These are phyloP conservation scores for Pythium aristosporum DNA, from an alignment of 352 stramenopile genomes.

Conservation along the genomic window DNA sequence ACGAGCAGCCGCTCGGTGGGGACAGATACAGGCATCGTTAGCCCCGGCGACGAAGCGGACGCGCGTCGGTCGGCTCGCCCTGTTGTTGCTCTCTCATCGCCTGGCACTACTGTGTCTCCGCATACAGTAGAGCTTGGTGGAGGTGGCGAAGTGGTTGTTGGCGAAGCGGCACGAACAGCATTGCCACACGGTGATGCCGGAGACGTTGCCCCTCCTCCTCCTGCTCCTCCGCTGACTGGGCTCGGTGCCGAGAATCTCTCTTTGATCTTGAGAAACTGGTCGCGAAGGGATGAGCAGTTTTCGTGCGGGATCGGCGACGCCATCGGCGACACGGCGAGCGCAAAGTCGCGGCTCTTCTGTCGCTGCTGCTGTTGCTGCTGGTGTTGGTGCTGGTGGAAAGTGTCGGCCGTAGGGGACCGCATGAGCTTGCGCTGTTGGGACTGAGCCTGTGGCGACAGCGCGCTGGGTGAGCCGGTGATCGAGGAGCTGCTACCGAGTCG, in stretches of 20 bases:
- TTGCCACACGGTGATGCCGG: constrained; percentile 6
- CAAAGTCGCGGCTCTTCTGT: constrained; percentile 56
- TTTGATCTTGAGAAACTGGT: constrained; percentile 82
- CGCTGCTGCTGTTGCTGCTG: constrained; percentile 26
- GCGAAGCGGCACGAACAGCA: background rate
- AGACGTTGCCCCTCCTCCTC: constrained; percentile 2
- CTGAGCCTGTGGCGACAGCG: constrained; percentile 6
- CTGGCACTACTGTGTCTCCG: background rate
- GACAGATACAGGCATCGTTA: constrained; percentile 14
- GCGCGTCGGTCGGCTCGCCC: background rate
- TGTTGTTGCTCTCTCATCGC: background rate
- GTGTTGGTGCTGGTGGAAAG: constrained; percentile 5
- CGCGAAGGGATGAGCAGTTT: constrained; percentile 72
- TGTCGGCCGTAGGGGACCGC: constrained; percentile 30
- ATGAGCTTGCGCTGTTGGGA: constrained; percentile 25
- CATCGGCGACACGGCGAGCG: constrained; percentile 39
- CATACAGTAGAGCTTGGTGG: background rate
- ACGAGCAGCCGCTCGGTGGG: constrained; percentile 25
- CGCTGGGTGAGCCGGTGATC: background rate
- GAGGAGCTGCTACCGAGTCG: background rate
- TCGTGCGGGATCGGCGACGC: constrained; percentile 47
- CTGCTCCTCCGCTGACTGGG: constrained; percentile 17
- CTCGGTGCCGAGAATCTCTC: constrained; percentile 60
- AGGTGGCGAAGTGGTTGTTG: background rate
- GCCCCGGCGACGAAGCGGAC: constrained; percentile 1